Evolutionary conservation across 768 basidiomycete species (phyloP).

Genomic region (Suillus decipiens): DNA sequence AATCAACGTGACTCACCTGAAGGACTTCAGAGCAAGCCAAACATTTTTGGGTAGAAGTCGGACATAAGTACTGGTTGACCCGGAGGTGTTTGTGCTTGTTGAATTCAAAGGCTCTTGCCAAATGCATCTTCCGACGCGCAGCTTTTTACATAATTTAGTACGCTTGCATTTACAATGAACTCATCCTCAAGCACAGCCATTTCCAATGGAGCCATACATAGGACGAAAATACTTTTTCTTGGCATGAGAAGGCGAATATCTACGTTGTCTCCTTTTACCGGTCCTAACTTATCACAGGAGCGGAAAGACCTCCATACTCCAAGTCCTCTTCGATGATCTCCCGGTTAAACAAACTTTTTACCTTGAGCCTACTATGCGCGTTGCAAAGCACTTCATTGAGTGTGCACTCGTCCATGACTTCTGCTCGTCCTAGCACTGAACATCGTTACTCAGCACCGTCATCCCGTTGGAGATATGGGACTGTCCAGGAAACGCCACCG

Average conservation of each 20-base stretch:
- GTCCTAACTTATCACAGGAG: constrained; percentile 50
- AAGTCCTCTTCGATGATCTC: constrained; percentile 88
- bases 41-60: too few species aligned
- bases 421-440: background rate
- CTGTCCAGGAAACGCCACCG: constrained; percentile 83
- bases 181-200: constrained; percentile 14
- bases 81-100: background rate
- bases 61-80: too few species aligned
- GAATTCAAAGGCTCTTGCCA: constrained; percentile 3
- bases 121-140: background rate
- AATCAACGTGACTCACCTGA: too few species aligned
- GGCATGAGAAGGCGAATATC: constrained; percentile 65
- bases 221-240: constrained; percentile 72
- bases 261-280: constrained; percentile 6
- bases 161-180: constrained; percentile 6
- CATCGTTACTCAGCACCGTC: constrained; percentile 60
- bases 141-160: too few species aligned
- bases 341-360: constrained; percentile 86
- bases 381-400: constrained; percentile 79
- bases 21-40: too few species aligned
- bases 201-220: constrained; percentile 22
- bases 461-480: constrained; percentile 96
- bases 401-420: constrained; percentile 41
- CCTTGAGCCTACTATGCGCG: constrained; percentile 82
- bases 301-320: constrained; percentile 89